Evolutionary conservation across 208 protist species (phyloP), one percentile per base, ranked within the genome.

Genomic region (Leishmania turanica): DNA sequence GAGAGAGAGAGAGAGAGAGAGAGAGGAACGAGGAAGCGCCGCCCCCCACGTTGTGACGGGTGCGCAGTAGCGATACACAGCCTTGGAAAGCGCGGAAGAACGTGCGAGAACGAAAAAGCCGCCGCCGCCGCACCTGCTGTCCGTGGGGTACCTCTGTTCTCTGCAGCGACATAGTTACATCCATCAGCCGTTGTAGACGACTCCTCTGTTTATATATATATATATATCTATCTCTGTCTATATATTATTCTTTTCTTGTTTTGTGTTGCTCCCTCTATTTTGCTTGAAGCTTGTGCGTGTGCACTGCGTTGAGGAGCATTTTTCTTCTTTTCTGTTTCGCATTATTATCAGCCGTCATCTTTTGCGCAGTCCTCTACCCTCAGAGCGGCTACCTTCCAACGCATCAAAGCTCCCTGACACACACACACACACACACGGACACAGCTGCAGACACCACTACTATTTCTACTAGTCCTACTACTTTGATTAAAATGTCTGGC

Each of bases 301-400:
- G 31, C 51, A 13, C 31, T 56, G 47, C n/a, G 72, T 47, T 47
- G 47, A 58, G 40, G 51, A 6, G 72, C 53, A 62, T 42, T 17
- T 45, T 62, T 75, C 31, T 42, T 53, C 24, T 1, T 71, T 75
- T 72, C n/a, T 49, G 75, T 74, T 73, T 78, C 34, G 27, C 70
- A 45, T 31, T 71, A 11, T 80, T n/a, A 62, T 62, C 34, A 21
- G 19, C 17, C 64, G 34, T 24, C 45, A 53, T 5, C 40, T 7
- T 15, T 54, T 31, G 11, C 5, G n/a, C 34, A 45, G 69, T 73
- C 31, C 45, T 34, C 42, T n/a, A 31, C 27, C 8, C 24, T 73
- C 27, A n/a, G 45, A 37, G 69, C 40, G 15, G 42, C 15, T 27
- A 53, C 69, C 3, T 31, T 15, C 45, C 9, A 45, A 53, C 45